These are phyloP conservation scores for Fimicolochytrium jonesii DNA, from an alignment of 192 early-diverging fungal genomes.

Conservation along the genomic window DNA sequence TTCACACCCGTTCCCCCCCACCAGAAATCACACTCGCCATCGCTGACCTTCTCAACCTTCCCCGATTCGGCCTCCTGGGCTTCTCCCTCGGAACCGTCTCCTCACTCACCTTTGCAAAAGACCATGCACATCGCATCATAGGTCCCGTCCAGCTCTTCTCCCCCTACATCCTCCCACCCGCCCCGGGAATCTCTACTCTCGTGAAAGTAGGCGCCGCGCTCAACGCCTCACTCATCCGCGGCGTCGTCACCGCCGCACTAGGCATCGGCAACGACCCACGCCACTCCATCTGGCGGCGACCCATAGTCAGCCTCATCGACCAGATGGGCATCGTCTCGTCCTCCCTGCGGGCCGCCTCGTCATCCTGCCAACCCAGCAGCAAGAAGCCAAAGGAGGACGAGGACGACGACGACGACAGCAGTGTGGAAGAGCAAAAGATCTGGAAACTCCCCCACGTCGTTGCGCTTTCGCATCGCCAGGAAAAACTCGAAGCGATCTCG, in stretches of 20 bases:
- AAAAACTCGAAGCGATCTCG: background rate
- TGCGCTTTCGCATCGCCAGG: background rate
- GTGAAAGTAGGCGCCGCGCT: background rate
- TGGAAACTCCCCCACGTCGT: background rate
- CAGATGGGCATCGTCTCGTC: background rate
- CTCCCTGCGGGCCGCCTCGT: background rate
- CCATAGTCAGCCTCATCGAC: background rate
- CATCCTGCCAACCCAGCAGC: background rate
- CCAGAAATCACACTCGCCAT: background rate
- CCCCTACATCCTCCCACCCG: background rate
- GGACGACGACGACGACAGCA: background rate
- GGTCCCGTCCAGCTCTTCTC: background rate
- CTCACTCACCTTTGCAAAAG: background rate
- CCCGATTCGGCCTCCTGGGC: background rate
- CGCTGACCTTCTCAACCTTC: conserved; percentile 18
- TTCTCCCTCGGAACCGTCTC: background rate
- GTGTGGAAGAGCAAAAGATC: background rate
- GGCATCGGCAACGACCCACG: background rate
- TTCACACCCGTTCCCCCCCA: background rate
- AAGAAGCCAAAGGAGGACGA: background rate
- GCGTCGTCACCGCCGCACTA: background rate
- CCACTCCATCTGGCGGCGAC: background rate
- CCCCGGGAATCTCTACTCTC: background rate
- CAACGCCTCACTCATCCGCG: background rate
- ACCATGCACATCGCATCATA: background rate